Evolutionary conservation across 805 yeast species (phyloP).

Genomic region (Saturnispora saitoi): DNA sequence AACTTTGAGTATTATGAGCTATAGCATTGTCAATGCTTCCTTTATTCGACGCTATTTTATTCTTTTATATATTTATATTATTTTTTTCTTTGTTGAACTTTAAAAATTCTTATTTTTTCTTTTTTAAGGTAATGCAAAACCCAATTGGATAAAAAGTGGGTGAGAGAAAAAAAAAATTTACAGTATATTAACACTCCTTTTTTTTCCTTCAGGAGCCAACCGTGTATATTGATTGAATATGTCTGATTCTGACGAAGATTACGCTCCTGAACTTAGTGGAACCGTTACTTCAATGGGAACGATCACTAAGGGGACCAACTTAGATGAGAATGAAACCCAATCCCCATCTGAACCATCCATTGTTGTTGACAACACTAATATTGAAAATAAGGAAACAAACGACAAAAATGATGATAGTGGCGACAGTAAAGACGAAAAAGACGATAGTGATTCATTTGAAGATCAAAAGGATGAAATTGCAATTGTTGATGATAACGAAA

Average conservation of each 20-base stretch:
- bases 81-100: not conserved
- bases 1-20: not conserved
- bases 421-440: not conserved
- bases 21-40: not conserved
- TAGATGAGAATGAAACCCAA: not conserved
- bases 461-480: not conserved
- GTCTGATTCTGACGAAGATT: conserved; percentile 12
- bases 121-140: not conserved
- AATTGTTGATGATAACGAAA: conserved; percentile 4
- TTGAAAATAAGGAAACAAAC: not conserved
- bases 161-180: not conserved
- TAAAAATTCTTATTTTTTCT: not conserved
- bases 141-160: no score
- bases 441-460: conserved; percentile 1
- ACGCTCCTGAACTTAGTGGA: conserved; percentile 7
- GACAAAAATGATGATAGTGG: conserved; percentile 1
- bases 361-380: not conserved
- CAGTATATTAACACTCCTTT: no score
- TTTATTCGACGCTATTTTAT: not conserved
- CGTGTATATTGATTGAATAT: not conserved
- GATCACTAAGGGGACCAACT: not conserved
- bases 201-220: no score
- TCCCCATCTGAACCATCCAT: not conserved
- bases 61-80: not conserved
- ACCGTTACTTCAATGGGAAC: not conserved